Evolutionary conservation across 176 grass and related monocot genomes (phyloP), one percentile per base, ranked within the genome.

Genomic region (Areca catechu): DNA sequence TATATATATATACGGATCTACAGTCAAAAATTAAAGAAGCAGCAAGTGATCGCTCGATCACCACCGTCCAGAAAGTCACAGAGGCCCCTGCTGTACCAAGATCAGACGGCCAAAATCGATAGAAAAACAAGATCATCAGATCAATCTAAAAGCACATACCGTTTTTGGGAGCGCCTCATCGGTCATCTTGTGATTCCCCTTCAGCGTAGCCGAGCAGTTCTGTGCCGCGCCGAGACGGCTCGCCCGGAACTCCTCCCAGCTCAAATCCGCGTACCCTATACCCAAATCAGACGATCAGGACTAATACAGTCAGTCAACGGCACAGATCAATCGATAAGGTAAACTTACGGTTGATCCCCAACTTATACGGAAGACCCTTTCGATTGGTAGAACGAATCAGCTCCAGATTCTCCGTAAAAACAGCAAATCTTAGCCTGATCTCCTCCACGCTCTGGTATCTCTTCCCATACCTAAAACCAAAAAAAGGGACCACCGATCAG

Each of bases 141-240:
- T 12, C 34, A 43, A 43, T 43, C 10, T 43, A 43, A 43, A 43
- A 43, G 34, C 22, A 27, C 87, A 76, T 76, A 98, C 93, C 0
- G 79, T 83, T 74, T 83, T 69, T 7, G 93, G 93, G 22, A 98
- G 82, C 16, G 50, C 24, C 51, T 22, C 66, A 19, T 76, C 69
- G 7, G 73, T 63, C 79, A 98, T 89, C 22, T 53, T 82, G 51
- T 92, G 93, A 82, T 78, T 98, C 69, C 93, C 88, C 22, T 72
- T 61, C 66, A 76, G 81, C 50, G 93, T 98, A 18, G 93, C 93
- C 27, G 93, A 98, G 84, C 93, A 98, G 52, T 88, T 88, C 78
- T 98, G 93, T 28, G 84, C 73, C 1, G 88, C 93, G 10, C 93
- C 93, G 22, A 98, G 88, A 50, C 66, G 56, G 63, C 66, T 85